Percentiles rank a stretch among this genome's conserved stretches.
Conservation (phyloP, 2,329 filamentous ascomycete species). For the Phaeosphaeriaceae sp. region DNA sequence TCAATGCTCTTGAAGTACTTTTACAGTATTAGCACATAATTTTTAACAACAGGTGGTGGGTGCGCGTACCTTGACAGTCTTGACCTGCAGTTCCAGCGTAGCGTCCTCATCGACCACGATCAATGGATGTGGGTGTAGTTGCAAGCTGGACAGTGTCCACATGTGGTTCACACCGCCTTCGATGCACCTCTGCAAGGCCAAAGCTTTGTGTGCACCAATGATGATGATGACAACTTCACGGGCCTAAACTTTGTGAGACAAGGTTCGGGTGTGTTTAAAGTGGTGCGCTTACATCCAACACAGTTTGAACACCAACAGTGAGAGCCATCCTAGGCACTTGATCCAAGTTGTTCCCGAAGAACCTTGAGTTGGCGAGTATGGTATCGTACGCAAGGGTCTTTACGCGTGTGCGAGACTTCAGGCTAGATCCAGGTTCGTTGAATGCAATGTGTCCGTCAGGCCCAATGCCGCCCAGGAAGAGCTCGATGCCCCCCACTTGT, state of each 20-base stretch:
- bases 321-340: conserved; percentile 82
- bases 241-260: conserved; percentile 52
- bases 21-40: background rate
- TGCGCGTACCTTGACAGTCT: conserved; percentile 48
- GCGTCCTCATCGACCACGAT: conserved; percentile 82
- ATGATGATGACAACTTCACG: conserved; percentile 84
- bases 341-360: conserved; percentile 76
- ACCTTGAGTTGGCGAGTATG: conserved; percentile 82
- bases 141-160: conserved; percentile 85
- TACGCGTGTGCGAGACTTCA: conserved; percentile 78
- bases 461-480: conserved; percentile 85
- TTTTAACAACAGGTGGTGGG: background rate
- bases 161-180: conserved; percentile 87
- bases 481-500: conserved; percentile 76
- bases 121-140: conserved; percentile 81
- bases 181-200: conserved; percentile 79
- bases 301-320: conserved; percentile 84
- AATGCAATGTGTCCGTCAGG: conserved; percentile 89
- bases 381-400: conserved; percentile 90
- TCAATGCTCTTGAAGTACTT: conserved; percentile 60
- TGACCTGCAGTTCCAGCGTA: conserved; percentile 56
- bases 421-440: conserved; percentile 84
- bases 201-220: conserved; percentile 78
- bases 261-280: conserved; percentile 8
- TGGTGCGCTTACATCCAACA: conserved; percentile 65